Conservation (phyloP, 148 eudicot genomes). For the Polygonum maritimum region DNA sequence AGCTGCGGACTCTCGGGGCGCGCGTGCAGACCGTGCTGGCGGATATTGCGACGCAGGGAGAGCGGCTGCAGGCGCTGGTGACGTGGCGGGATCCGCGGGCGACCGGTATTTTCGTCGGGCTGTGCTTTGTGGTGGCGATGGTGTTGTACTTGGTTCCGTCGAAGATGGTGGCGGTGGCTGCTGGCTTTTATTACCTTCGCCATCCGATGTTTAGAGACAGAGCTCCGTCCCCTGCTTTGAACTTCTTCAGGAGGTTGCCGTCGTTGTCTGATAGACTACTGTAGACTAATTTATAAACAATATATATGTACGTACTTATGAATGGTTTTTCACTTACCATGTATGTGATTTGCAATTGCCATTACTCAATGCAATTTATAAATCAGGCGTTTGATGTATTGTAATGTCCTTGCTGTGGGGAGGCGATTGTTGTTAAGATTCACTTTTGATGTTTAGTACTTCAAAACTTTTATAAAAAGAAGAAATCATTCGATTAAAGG, state of each 20-base stretch:
- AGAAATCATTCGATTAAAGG: no score
- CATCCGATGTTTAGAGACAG: conserved; percentile 84
- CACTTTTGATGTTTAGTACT: no score
- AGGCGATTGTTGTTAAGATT: no score
- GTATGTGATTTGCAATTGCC: neutral
- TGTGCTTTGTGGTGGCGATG: conserved; percentile 70
- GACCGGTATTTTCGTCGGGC: conserved; percentile 71
- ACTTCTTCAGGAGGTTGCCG: conserved; percentile 80
- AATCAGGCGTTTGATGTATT: neutral
- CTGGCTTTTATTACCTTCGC: conserved; percentile 68
- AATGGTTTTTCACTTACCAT: neutral
- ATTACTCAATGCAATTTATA: neutral
- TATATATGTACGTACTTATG: neutral
- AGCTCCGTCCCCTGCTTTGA: conserved; percentile 74
- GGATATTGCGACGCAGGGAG: conserved; percentile 76
- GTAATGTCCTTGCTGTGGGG: no score
- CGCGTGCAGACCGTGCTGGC: conserved; percentile 71
- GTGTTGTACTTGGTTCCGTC: conserved; percentile 67
- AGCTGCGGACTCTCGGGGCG: conserved; percentile 60
- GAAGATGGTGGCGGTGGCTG: conserved; percentile 92
- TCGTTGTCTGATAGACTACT: conserved; percentile 68
- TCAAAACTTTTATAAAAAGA: no score
- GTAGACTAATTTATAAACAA: conserved; percentile 11
- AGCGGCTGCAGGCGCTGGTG: conserved; percentile 67
- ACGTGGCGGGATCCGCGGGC: conserved; percentile 92